Evolutionary conservation across 257 asterid genomes (phyloP).

Genomic region (Nicotiana benthamiana): DNA sequence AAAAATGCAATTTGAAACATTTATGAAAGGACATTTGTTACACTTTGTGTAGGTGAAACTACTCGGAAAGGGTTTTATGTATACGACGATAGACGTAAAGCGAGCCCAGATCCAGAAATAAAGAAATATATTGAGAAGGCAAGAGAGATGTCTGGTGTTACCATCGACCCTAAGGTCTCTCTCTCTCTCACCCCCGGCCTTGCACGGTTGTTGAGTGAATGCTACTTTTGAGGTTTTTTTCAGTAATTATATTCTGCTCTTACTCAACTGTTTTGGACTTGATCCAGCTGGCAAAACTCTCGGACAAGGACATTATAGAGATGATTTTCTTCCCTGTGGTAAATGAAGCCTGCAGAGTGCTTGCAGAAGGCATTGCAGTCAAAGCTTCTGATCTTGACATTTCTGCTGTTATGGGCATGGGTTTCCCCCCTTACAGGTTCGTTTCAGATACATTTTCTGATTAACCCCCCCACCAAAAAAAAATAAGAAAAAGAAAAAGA

Average conservation of each 20-base stretch:
- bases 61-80: conserved; percentile 71
- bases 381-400: conserved; percentile 95
- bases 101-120: conserved; percentile 85
- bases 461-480: no score
- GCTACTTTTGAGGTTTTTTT: not conserved
- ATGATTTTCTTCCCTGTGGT: conserved; percentile 98
- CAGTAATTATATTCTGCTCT: not conserved
- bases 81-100: conserved; percentile 78
- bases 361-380: conserved; percentile 88
- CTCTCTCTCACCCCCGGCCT: not conserved
- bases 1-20: not conserved
- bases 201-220: not conserved
- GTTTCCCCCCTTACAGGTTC: conserved; percentile 95
- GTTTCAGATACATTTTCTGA: not conserved
- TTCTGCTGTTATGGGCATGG: conserved; percentile 97
- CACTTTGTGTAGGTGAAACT: conserved; percentile 57
- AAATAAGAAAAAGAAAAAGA: no score
- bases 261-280: conserved; percentile 1
- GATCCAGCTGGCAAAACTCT: conserved; percentile 51
- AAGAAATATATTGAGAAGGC: conserved; percentile 75
- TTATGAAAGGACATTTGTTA: not conserved
- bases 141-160: conserved; percentile 70
- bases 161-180: conserved; percentile 75
- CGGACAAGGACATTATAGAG: conserved; percentile 86
- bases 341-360: conserved; percentile 95